These are phyloP conservation scores for Solanum aculeatissimum DNA, from an alignment of 305 asterid species.

Conservation along the genomic window DNA sequence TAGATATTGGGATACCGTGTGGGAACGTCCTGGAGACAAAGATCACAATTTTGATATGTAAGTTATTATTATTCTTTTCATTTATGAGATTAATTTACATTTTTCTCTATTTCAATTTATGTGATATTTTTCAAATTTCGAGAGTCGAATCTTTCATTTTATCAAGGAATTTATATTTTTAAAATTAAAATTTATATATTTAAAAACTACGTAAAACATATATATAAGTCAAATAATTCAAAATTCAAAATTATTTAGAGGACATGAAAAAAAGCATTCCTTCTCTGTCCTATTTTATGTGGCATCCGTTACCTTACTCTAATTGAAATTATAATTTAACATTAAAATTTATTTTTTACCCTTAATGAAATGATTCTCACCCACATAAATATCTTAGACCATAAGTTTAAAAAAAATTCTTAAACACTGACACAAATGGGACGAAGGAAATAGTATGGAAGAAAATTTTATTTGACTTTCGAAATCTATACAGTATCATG, in stretches of 20 bases:
- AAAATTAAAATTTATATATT: neutral
- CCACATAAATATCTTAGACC: too few relatives aligned
- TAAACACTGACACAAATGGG: too few relatives aligned
- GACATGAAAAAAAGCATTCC: neutral
- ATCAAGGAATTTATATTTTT: neutral
- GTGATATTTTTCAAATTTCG: neutral
- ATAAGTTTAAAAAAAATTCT: too few relatives aligned
- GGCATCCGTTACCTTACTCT: too few relatives aligned
- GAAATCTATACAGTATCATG: neutral
- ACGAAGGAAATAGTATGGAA: too few relatives aligned
- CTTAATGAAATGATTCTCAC: too few relatives aligned
- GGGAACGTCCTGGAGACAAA: constrained; percentile 21
- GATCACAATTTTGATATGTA: constrained; percentile 32
- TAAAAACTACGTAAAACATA: neutral
- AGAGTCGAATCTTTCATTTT: neutral
- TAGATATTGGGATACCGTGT: constrained; percentile 64
- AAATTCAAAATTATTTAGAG: neutral
- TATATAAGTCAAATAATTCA: neutral
- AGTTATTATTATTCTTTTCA: neutral
- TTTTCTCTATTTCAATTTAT: too few relatives aligned
- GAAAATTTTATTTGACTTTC: neutral
- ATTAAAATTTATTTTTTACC: too few relatives aligned
- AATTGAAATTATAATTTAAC: too few relatives aligned
- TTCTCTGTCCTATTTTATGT: too few relatives aligned
- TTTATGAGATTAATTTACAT: neutral